phyloP scores from a whole-genome alignment of 1,284 basidiomycete genomes.

The Trichosporon faecale region DNA sequence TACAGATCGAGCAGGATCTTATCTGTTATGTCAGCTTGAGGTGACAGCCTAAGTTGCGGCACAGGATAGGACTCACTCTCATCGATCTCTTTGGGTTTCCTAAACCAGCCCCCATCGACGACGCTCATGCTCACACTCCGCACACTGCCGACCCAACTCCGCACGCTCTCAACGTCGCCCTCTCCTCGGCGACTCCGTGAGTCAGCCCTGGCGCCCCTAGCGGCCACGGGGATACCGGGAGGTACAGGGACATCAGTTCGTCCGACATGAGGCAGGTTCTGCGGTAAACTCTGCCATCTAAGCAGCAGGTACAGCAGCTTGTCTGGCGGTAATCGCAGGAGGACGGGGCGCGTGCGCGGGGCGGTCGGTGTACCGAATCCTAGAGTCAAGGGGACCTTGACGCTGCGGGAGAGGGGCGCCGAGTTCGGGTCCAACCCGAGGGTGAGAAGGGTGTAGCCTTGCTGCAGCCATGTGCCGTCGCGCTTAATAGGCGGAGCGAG shows the following conservation, averaged over 20 bases:
- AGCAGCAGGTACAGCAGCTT: constrained; percentile 48
- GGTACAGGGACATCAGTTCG: constrained; percentile 48
- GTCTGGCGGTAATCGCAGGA: constrained; percentile 49
- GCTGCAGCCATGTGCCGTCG: constrained; percentile 32
- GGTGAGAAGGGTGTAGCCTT: constrained; percentile 49
- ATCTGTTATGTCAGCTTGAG: constrained; percentile 30
- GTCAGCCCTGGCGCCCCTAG: constrained; percentile 31
- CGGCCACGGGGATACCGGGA: constrained; percentile 35
- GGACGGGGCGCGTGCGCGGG: constrained; percentile 31
- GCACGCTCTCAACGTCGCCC: constrained; percentile 49
- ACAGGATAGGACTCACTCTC: constrained; percentile 38
- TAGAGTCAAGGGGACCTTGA: constrained; percentile 47
- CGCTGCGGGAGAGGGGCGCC: constrained; percentile 37
- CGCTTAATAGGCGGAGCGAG: constrained; percentile 33
- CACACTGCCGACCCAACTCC: constrained; percentile 51
- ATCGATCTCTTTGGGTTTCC: constrained; percentile 40
- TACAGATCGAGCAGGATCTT: constrained; percentile 46
- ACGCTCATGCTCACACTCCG: constrained; percentile 35
- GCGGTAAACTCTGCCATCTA: constrained; percentile 46
- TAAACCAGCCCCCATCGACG: constrained; percentile 36
- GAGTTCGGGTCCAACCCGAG: constrained; percentile 49
- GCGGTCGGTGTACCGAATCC: constrained; percentile 40
- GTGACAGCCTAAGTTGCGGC: too few relatives aligned
- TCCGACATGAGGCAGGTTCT: constrained; percentile 43
- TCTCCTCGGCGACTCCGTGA: constrained; percentile 24